Evolutionary conservation across 768 basidiomycete species (phyloP), one percentile per base, ranked within the genome.

Genomic region (Boletus rufocinnamomeus): DNA sequence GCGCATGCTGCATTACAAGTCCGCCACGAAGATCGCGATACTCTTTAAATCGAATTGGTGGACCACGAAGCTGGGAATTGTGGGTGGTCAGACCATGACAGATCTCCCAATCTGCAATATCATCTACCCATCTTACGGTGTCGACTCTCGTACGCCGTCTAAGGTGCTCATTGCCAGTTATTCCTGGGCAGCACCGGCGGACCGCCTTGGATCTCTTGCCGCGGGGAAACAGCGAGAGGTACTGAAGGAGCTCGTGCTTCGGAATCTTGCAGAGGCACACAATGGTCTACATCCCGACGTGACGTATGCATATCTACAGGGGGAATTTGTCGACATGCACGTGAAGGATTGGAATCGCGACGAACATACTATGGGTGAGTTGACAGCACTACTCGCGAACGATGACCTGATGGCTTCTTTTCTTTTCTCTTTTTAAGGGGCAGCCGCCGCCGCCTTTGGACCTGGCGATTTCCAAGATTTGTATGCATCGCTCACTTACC

Each of bases 401-500:
- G 13, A 46, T 14, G 9, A 0, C 3, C 40, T 38, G 43, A 56
- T 9, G 0, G 0, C 35, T 16, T n/a, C 6, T 17, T 19, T 41
- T 9, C 3, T 34, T 13, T 21, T 38, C 30, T 27, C 1, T 43
- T 43, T 43, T 40, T 14, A 50, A 77, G 77, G 79, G 53, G 74
- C 75, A 6, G 78, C 60, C 56, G 74, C 60, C 56, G 74, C 77
- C 0, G 63, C 60, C 57, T 80, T 79, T 47, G 72, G 71, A 6
- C 77, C 78, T 9, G 77, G 76, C 4, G 56, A 76, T 17, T 79
- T 76, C 58, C 61, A 59, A 19, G 54, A 68, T 28, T 30, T 74
- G 23, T 80, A 76, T 57, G 53, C 56, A 3, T 63, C 63, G 25
- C 63, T 78, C 27, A 73, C 58, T 21, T 38, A 45, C 5, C 74